Conservation (phyloP, 768 basidiomycete species). For the Termitomyces sp. region DNA sequence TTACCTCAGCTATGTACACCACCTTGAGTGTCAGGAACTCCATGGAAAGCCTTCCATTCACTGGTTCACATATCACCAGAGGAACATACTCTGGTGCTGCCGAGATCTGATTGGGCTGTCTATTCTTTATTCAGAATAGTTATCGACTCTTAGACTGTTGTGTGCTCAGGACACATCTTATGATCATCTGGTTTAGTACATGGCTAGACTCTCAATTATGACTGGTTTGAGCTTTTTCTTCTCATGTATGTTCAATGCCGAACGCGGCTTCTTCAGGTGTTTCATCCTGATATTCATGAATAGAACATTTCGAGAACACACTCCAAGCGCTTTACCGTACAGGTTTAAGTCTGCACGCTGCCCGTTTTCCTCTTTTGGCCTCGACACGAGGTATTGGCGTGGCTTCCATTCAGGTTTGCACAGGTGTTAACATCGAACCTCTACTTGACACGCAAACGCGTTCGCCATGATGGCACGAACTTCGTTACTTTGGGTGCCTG, state of each 20-base stretch:
- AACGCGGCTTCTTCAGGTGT: neutral
- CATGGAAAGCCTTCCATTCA: slow-evolving; percentile 26
- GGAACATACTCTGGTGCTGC: slow-evolving; percentile 29
- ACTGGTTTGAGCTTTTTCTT: slow-evolving; percentile 3
- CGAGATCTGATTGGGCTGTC: slow-evolving; percentile 24
- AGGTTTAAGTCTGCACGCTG: neutral
- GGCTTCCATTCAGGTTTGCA: slow-evolving; percentile 1
- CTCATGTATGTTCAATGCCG: neutral
- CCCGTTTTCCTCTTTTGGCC: neutral
- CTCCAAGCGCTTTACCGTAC: neutral
- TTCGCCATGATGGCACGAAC: neutral
- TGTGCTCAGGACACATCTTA: neutral
- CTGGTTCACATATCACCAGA: slow-evolving; percentile 18
- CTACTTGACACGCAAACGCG: neutral
- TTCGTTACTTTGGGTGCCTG: neutral
- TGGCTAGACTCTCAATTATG: neutral
- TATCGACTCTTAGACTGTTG: neutral
- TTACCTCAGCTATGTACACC: slow-evolving; percentile 28
- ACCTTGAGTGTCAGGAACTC: slow-evolving; percentile 25
- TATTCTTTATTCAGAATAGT: neutral
- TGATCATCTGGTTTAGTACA: neutral
- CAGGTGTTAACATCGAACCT: neutral
- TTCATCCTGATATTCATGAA: neutral
- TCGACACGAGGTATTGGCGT: neutral
- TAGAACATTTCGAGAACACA: neutral